Base-by-base conservation (phyloP, 805 yeast species). In the Kuraishia ogatae region DNA sequence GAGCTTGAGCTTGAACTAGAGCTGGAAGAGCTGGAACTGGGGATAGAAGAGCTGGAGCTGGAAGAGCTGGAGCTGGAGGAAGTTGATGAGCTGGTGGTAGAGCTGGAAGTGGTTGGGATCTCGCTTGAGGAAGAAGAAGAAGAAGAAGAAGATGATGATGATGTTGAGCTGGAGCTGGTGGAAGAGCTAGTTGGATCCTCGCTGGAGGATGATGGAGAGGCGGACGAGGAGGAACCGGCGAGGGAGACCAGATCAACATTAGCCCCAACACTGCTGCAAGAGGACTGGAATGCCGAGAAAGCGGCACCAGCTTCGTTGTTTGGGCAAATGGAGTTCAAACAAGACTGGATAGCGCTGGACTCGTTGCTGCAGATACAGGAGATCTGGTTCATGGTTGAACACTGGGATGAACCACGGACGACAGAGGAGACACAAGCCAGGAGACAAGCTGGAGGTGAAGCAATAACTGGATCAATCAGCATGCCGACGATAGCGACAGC, bases 391-490 rank as follows among this genome's bases (percentile, higher is more conserved):
- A 89, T 69, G 56, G 83, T 74, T 57, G 73, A 61, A 71, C 94
- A 87, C 51, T 73, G 57, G 48, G 81, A 70, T 17, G 83, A 77
- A 5, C 62, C 58, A 67, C 79, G 79, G 59, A 79, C 75, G 55
- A 87, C 92, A 64, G 81, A 78, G 56, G 89, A 79, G 57, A 88
- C 93, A 80, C 97, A 90, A 48, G 96, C 96, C 69, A 91, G 77
- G 61, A 91, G 73, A 77, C 97, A 91, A 46, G 97, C 97, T 58
- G 97, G 97, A 53, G 97, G 94, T 55, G 93, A 77, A 50, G 82
- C 80, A 29, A 78, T 77, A 35, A 76, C 64, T 23, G 79, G 72
- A 43, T 68, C 66, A 56, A 76, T 62, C 13, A 51, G 50, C 26
- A 50, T 39, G 24, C 26, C 24, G 29, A 51, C 39, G n/a, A 53